These are phyloP conservation scores for Barnettozyma wickerhamii DNA, from an alignment of 805 yeast genomes.

Conservation along the genomic window DNA sequence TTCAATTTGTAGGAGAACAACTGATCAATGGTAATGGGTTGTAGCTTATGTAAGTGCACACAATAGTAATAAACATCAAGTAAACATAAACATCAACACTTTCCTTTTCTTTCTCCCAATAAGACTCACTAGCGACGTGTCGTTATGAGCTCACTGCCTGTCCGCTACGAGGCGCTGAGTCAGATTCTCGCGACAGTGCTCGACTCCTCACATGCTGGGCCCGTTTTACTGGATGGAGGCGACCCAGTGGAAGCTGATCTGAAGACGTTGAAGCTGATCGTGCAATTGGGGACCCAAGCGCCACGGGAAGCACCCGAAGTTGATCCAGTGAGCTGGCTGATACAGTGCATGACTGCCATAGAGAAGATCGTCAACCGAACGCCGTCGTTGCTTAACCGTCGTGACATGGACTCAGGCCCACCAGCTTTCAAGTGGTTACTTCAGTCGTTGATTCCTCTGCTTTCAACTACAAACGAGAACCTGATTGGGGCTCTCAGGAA, in stretches of 20 bases:
- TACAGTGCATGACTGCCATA: conserved; percentile 18
- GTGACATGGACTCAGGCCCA: conserved; percentile 2
- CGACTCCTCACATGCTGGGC: conserved; percentile 1
- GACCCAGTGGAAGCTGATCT: conserved; percentile 19
- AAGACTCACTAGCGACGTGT: too few relatives aligned
- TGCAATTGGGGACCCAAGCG: conserved; percentile 20
- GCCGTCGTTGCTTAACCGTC: conserved; percentile 19
- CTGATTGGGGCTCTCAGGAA: conserved; percentile 17
- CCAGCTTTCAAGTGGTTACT: conserved; percentile 21
- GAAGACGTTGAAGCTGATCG: conserved; percentile 18
- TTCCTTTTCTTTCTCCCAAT: too few relatives aligned
- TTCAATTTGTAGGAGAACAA: too few relatives aligned
- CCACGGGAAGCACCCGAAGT: conserved; percentile 4
- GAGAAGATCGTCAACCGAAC: conserved; percentile 20
- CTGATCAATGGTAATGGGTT: too few relatives aligned
- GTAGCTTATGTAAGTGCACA: neutral
- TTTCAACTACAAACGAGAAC: conserved; percentile 12
- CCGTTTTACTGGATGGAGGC: conserved; percentile 2
- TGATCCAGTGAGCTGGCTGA: conserved; percentile 13
- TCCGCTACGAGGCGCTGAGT: conserved; percentile 14
- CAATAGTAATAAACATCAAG: neutral
- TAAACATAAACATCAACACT: too few relatives aligned
- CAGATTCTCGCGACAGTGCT: conserved; percentile 10
- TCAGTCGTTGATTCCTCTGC: conserved; percentile 15
- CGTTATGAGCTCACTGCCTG: conserved; percentile 1